Percentiles rank a stretch among this genome's conserved stretches.
These are phyloP conservation scores for Cercospora sesami DNA, from an alignment of 2,329 filamentous ascomycete species.

Conservation along the genomic window DNA sequence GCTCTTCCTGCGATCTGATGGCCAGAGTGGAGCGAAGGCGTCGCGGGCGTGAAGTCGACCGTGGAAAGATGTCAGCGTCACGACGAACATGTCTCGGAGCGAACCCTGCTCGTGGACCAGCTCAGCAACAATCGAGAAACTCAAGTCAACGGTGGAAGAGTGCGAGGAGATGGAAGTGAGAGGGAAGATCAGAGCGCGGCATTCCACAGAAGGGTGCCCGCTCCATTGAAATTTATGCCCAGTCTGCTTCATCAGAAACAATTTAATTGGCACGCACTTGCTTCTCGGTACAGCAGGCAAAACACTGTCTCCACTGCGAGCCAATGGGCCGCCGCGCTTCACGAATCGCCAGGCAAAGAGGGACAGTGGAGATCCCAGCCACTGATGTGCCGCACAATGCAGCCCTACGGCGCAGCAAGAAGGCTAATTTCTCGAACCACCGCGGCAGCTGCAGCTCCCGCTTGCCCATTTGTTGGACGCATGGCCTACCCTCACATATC, in stretches of 20 bases:
- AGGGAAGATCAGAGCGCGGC: not conserved
- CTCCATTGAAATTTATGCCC: not conserved
- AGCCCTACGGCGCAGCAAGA: conserved; percentile 5
- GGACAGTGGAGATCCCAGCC: conserved; percentile 1
- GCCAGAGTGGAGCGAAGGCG: not conserved
- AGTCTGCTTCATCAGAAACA: not conserved
- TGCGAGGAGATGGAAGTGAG: not conserved
- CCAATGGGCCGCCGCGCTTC: not conserved
- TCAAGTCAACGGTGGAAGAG: not conserved
- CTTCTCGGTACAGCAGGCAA: not conserved
- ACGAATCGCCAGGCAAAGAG: not conserved
- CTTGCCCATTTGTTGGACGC: not conserved
- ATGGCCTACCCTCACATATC: not conserved
- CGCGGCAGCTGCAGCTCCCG: not conserved
- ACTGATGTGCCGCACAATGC: not conserved
- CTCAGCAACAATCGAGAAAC: not conserved
- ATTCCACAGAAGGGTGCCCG: not conserved
- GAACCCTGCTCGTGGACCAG: not conserved
- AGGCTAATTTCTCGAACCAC: not conserved
- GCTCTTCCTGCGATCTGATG: not conserved
- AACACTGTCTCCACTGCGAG: not conserved
- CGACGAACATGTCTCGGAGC: not conserved
- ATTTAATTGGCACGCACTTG: not conserved
- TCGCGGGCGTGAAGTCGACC: not conserved
- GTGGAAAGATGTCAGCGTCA: not conserved